Conservation (phyloP, 495 filamentous ascomycete species). For the Pyrenopolyporus hunteri region DNA sequence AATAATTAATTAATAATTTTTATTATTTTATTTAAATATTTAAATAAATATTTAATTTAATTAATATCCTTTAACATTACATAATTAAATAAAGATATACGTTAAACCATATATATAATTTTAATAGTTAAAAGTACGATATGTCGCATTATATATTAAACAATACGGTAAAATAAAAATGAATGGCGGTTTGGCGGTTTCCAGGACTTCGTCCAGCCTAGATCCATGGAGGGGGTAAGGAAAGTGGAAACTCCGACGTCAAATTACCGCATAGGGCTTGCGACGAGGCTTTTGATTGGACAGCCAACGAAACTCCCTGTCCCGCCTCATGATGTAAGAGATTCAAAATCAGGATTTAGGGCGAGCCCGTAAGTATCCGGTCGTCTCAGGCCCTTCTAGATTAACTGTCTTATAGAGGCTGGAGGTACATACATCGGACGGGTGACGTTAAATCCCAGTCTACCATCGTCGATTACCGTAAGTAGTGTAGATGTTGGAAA, state of each 20-base stretch:
- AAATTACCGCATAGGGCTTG: conserved; percentile 33
- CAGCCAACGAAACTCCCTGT: background rate
- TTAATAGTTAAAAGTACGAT: too few relatives aligned
- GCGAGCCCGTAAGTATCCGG: conserved; percentile 8
- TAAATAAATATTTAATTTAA: too few relatives aligned
- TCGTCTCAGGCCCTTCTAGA: background rate
- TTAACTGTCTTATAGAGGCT: background rate
- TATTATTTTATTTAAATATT: too few relatives aligned
- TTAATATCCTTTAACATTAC: too few relatives aligned
- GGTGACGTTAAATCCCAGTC: conserved; percentile 29
- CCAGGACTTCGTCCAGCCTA: too few relatives aligned
- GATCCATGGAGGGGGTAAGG: too few relatives aligned
- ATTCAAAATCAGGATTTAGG: conserved; percentile 31
- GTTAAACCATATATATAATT: too few relatives aligned
- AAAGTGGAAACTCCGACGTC: conserved; percentile 33
- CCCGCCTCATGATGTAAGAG: conserved; percentile 37
- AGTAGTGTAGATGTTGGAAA: conserved; percentile 20
- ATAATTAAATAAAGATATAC: too few relatives aligned
- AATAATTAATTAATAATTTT: too few relatives aligned
- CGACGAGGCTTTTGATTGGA: conserved; percentile 26
- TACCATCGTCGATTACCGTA: conserved; percentile 32
- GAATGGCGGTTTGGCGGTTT: too few relatives aligned
- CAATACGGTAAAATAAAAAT: too few relatives aligned
- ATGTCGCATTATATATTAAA: too few relatives aligned
- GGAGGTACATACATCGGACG: conserved; percentile 7